These are phyloP conservation scores for Cladosporium sp. DNA, from an alignment of 2,329 filamentous ascomycete genomes.

Conservation along the genomic window DNA sequence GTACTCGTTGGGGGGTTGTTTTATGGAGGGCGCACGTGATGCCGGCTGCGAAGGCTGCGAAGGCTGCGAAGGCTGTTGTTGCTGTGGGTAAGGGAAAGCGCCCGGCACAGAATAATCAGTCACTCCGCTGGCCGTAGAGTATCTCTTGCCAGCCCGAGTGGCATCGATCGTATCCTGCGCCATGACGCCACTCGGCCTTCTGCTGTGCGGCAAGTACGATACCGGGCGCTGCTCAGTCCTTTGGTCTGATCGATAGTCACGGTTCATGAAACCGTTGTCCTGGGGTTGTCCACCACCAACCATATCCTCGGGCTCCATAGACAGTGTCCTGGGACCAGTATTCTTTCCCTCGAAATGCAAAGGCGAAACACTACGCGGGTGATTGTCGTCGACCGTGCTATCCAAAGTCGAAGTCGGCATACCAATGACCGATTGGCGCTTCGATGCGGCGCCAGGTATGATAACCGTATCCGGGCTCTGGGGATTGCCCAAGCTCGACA, in stretches of 20 bases:
- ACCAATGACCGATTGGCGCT: background rate
- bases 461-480: slow-evolving; percentile 4
- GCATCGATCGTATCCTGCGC: slow-evolving; percentile 19
- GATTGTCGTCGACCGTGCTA: background rate
- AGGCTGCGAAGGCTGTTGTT: background rate
- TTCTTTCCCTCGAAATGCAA: background rate
- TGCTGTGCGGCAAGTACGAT: slow-evolving; percentile 30
- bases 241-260: background rate
- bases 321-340: too few species aligned
- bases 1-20: slow-evolving; percentile 27
- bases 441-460: background rate
- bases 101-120: slow-evolving; percentile 2
- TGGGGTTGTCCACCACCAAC: too few species aligned
- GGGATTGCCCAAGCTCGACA: slow-evolving; percentile 30
- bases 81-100: background rate
- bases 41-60: background rate
- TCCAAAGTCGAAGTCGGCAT: background rate
- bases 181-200: slow-evolving; percentile 19
- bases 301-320: background rate
- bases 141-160: background rate
- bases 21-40: slow-evolving; percentile 5
- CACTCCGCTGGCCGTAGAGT: background rate
- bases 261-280: background rate
- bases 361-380: slow-evolving; percentile 3
- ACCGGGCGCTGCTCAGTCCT: slow-evolving; percentile 28